Evolutionary conservation across 768 basidiomycete genomes (phyloP).

Genomic region (Suillus weaverae): DNA sequence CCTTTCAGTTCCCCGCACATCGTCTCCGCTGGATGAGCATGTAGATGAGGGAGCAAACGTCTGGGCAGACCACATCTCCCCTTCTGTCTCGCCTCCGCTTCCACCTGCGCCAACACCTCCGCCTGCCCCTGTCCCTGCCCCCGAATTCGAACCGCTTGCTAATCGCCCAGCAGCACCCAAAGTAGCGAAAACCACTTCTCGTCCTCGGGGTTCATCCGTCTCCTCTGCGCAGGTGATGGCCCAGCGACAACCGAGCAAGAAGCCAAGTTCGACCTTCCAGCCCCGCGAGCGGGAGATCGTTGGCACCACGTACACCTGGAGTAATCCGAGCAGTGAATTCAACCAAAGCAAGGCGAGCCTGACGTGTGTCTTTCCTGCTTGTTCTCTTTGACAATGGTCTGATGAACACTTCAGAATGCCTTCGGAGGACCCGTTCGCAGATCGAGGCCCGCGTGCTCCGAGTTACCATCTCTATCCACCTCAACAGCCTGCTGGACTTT

Average conservation of each 20-base stretch:
- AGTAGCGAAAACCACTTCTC: slow-evolving; percentile 25
- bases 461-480: slow-evolving; percentile 5
- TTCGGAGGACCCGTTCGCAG: slow-evolving; percentile 30
- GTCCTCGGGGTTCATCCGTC: slow-evolving; percentile 24
- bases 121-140: not conserved
- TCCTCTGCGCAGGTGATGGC: slow-evolving; percentile 24
- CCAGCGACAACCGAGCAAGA: slow-evolving; percentile 21
- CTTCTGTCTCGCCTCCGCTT: not conserved
- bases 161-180: slow-evolving; percentile 11
- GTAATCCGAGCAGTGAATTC: slow-evolving; percentile 26
- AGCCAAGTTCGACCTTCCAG: slow-evolving; percentile 24
- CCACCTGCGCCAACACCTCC: slow-evolving; percentile 9
- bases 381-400: not conserved
- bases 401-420: slow-evolving; percentile 3
- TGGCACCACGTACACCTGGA: slow-evolving; percentile 34
- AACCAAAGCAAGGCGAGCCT: slow-evolving; percentile 15
- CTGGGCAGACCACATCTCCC: slow-evolving; percentile 26
- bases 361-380: slow-evolving; percentile 16
- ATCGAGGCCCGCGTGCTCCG: slow-evolving; percentile 17
- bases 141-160: not conserved
- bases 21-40: slow-evolving; percentile 21
- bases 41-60: slow-evolving; percentile 23
- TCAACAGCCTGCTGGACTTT: slow-evolving; percentile 3
- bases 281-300: slow-evolving; percentile 30
- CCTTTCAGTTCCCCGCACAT: slow-evolving; percentile 24